phyloP scores from a whole-genome alignment of 2,329 filamentous ascomycete species.

The Pseudofabraea citricarpa region DNA sequence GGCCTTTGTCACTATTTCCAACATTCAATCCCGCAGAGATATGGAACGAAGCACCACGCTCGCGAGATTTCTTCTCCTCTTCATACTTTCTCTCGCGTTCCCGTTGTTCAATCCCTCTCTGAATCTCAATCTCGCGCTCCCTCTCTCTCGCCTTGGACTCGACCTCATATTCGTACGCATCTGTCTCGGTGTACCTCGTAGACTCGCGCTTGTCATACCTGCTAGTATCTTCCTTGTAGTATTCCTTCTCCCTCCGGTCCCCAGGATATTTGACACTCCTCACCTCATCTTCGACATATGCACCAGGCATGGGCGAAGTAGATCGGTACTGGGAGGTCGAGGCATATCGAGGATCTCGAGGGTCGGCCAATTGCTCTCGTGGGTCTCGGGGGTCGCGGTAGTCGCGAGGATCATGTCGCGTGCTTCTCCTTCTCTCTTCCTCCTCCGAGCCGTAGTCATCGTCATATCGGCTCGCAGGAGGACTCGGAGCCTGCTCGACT shows the following conservation, averaged over 20 bases:
- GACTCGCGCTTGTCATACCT: conserved; percentile 12
- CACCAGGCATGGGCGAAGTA: conserved; percentile 1
- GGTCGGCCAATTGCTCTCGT: background rate
- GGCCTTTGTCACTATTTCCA: background rate
- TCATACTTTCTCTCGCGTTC: conserved; percentile 23
- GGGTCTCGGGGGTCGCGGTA: background rate
- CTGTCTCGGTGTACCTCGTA: conserved; percentile 25
- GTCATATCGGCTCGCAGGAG: conserved; percentile 7
- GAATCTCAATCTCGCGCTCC: conserved; percentile 21
- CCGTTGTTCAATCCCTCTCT: conserved; percentile 22
- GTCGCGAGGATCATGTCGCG: background rate
- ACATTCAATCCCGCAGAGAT: too few species aligned
- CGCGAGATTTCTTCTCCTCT: conserved; percentile 17
- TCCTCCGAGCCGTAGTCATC: conserved; percentile 4
- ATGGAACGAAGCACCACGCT: background rate
- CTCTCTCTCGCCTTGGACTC: conserved; percentile 16
- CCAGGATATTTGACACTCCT: conserved; percentile 4
- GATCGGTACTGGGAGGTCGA: background rate
- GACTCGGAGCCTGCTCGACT: conserved; percentile 8
- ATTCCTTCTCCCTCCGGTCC: conserved; percentile 15
- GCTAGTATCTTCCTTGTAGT: conserved; percentile 15
- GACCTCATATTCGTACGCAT: conserved; percentile 25
- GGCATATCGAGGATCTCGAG: conserved; percentile 2
- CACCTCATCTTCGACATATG: conserved; percentile 2
- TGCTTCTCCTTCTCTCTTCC: conserved; percentile 5